phyloP scores from a whole-genome alignment of 2,329 filamentous ascomycete species.

The Talaromyces funiculosus region DNA sequence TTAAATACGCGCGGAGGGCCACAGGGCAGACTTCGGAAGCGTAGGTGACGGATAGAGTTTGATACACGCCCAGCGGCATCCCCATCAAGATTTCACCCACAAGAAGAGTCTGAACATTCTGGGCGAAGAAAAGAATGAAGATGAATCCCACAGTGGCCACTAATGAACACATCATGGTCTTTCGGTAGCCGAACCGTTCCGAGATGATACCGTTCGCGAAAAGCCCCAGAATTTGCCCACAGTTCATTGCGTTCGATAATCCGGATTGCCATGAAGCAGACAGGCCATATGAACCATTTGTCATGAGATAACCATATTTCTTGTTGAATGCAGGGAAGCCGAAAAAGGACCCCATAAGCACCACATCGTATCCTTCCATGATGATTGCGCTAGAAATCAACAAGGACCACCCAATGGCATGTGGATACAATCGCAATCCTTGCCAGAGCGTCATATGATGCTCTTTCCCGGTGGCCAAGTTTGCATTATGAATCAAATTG shows the following conservation, averaged over 20 bases:
- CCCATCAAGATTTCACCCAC: slow-evolving; percentile 47
- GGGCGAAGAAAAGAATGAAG: slow-evolving; percentile 47
- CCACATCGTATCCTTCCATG: slow-evolving; percentile 87
- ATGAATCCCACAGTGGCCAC: slow-evolving; percentile 43
- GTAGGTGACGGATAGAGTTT: slow-evolving; percentile 43
- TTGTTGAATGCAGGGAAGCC: slow-evolving; percentile 36
- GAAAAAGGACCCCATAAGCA: slow-evolving; percentile 75
- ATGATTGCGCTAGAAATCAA: slow-evolving; percentile 81
- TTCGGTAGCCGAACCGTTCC: slow-evolving; percentile 48
- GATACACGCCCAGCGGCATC: slow-evolving; percentile 49
- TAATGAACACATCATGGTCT: slow-evolving; percentile 46
- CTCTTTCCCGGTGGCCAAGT: slow-evolving; percentile 39
- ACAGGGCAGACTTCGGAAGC: slow-evolving; percentile 45
- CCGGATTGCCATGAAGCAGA: slow-evolving; percentile 43
- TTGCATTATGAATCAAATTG: slow-evolving; percentile 35
- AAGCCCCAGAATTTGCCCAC: slow-evolving; percentile 46
- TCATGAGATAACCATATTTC: slow-evolving; percentile 33
- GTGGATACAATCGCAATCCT: slow-evolving; percentile 76
- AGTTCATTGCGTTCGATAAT: slow-evolving; percentile 39
- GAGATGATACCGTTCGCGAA: slow-evolving; percentile 48
- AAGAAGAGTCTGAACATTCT: slow-evolving; percentile 42
- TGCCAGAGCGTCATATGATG: slow-evolving; percentile 67
- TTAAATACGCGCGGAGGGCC: slow-evolving; percentile 40
- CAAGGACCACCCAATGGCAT: slow-evolving; percentile 76
- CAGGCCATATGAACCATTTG: slow-evolving; percentile 34